Percentiles rank a stretch among this genome's conserved stretches.
Conservation (phyloP, 106 monocot genomes). For the Gastrodia elata region DNA sequence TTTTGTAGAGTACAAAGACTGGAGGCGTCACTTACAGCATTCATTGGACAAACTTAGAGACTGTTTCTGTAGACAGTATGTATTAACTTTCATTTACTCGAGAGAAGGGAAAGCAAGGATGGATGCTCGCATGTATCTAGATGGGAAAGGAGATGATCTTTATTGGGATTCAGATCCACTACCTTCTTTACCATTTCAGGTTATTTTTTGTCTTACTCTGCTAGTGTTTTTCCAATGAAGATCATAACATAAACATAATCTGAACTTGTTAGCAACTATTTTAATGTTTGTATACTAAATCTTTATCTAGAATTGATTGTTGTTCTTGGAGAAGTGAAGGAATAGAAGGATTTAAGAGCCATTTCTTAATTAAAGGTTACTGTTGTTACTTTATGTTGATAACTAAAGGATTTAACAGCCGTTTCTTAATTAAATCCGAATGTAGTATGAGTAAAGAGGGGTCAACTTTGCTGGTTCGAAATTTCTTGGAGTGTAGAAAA, state of each 20-base stretch:
- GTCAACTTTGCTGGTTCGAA: no score
- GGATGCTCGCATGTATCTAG: constrained; percentile 85
- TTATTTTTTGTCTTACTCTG: constrained; percentile 11
- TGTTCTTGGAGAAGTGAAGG: not conserved
- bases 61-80: constrained; percentile 85
- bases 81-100: constrained; percentile 85
- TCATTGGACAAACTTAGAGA: constrained; percentile 87
- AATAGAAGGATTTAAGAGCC: constrained; percentile 3
- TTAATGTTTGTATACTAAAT: not conserved
- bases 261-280: not conserved
- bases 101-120: constrained; percentile 81
- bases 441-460: no score
- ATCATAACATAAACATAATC: not conserved
- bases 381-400: not conserved
- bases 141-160: constrained; percentile 63
- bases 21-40: constrained; percentile 73
- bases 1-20: constrained; percentile 62
- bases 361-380: not conserved
- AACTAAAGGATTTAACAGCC: not conserved
- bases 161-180: constrained; percentile 74
- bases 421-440: no score
- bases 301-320: not conserved
- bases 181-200: constrained; percentile 91
- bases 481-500: no score
- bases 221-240: not conserved